These are phyloP conservation scores for Cryptosporidium tyzzeri DNA, from an alignment of 169 alveolate species.

Conservation along the genomic window DNA sequence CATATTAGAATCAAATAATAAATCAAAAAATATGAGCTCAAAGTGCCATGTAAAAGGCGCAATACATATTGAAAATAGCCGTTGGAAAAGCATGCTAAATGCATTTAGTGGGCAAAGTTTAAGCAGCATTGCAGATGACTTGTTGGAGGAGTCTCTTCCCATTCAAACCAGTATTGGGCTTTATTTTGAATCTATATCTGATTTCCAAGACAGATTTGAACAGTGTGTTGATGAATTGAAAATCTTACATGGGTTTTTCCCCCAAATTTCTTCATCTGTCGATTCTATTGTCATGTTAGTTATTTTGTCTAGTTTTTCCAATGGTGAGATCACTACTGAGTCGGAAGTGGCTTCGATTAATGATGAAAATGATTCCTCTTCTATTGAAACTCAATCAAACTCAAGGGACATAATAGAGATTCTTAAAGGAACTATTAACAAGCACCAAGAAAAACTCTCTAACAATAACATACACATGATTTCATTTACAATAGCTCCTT, in stretches of 20 bases:
- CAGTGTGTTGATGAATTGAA: conserved; percentile 37
- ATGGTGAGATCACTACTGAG: conserved; percentile 8
- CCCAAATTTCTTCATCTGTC: conserved; percentile 51
- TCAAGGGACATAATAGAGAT: background rate
- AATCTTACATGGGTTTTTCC: conserved; percentile 36
- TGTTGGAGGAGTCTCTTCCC: conserved; percentile 55
- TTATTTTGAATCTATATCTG: conserved; percentile 43
- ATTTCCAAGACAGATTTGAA: conserved; percentile 20
- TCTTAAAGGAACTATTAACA: background rate
- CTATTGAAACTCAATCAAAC: background rate
- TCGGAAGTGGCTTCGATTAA: conserved; percentile 1
- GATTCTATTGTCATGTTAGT: conserved; percentile 36
- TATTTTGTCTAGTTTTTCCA: conserved; percentile 22
- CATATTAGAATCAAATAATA: conserved; percentile 5
- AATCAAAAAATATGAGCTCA: background rate
- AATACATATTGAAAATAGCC: conserved; percentile 21
- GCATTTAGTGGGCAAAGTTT: conserved; percentile 63
- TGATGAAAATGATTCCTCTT: background rate
- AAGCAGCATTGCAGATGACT: conserved; percentile 65
- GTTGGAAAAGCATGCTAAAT: conserved; percentile 63
- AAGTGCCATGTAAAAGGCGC: conserved; percentile 11
- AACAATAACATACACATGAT: conserved; percentile 50
- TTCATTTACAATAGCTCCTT: conserved; percentile 40
- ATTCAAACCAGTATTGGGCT: conserved; percentile 65
- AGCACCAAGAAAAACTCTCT: conserved; percentile 19